Evolutionary conservation across 1,284 basidiomycete genomes (phyloP).

Genomic region (Tilletia indica): DNA sequence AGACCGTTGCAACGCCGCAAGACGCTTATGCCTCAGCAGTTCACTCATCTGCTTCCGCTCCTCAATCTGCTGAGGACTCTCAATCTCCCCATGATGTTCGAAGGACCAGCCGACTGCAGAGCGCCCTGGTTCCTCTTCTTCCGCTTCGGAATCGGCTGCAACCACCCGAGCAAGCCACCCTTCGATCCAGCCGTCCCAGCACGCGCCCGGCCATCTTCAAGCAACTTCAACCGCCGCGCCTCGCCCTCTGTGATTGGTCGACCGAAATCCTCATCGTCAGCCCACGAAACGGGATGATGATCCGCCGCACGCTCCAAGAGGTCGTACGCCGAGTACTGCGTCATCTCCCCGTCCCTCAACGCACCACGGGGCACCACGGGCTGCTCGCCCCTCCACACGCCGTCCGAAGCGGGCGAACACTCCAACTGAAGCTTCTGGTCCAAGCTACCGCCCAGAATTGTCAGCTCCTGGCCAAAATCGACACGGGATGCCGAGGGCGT

Average conservation of each 20-base stretch:
- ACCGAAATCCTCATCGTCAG: slow-evolving; percentile 51
- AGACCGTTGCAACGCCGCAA: slow-evolving; percentile 28
- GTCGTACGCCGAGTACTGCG: slow-evolving; percentile 38
- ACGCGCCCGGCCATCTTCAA: not conserved
- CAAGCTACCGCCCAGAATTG: slow-evolving; percentile 6
- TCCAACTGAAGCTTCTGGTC: slow-evolving; percentile 24
- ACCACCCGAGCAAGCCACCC: not conserved
- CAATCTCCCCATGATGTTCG: slow-evolving; percentile 24
- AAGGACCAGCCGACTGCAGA: slow-evolving; percentile 14
- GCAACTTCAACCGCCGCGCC: slow-evolving; percentile 38
- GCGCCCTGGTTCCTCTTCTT: not conserved
- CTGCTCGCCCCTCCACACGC: slow-evolving; percentile 32
- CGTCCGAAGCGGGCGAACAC: slow-evolving; percentile 27
- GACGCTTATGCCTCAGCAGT: slow-evolving; percentile 33
- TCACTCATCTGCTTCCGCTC: slow-evolving; percentile 30
- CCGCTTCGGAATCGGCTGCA: slow-evolving; percentile 6
- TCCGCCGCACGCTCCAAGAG: slow-evolving; percentile 35
- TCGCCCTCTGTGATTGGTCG: slow-evolving; percentile 42
- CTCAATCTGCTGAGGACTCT: slow-evolving; percentile 33
- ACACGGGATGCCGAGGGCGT: not conserved
- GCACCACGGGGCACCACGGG: slow-evolving; percentile 34
- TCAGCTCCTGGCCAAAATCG: not conserved
- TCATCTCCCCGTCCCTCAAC: slow-evolving; percentile 35
- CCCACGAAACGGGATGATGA: slow-evolving; percentile 42
- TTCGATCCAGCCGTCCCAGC: not conserved